Conservation (phyloP, 495 filamentous ascomycete genomes). For the Echria macrotheca region DNA sequence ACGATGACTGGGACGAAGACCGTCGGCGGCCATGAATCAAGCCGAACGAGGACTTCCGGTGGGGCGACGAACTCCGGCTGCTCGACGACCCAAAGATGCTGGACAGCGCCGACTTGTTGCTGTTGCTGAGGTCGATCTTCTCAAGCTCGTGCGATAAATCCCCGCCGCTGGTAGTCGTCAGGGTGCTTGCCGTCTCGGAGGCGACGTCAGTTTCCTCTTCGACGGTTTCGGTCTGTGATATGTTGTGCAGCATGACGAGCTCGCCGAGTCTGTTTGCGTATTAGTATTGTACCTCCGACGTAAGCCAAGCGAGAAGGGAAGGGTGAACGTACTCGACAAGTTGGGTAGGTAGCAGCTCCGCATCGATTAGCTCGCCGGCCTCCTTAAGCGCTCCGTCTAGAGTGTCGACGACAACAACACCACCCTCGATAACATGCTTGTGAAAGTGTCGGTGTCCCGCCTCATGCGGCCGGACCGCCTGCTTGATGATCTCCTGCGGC, state of each 20-base stretch:
- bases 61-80: slow-evolving; percentile 25
- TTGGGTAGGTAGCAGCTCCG: slow-evolving; percentile 62
- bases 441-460: slow-evolving; percentile 44
- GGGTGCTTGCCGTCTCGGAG: slow-evolving; percentile 16
- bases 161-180: slow-evolving; percentile 13
- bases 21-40: slow-evolving; percentile 25
- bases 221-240: slow-evolving; percentile 21
- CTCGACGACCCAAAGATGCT: slow-evolving; percentile 25
- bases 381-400: slow-evolving; percentile 73
- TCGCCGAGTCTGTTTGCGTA: slow-evolving; percentile 54
- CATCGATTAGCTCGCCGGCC: slow-evolving; percentile 83
- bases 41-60: slow-evolving; percentile 9
- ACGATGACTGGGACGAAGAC: slow-evolving; percentile 18
- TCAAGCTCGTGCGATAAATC: slow-evolving; percentile 18
- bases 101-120: slow-evolving; percentile 23
- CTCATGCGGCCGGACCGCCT: slow-evolving; percentile 54
- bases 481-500: slow-evolving; percentile 64
- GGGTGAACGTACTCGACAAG: slow-evolving; percentile 66
- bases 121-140: slow-evolving; percentile 22
- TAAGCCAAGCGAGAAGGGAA: not conserved
- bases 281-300: slow-evolving; percentile 14
- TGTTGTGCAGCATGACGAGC: slow-evolving; percentile 57
- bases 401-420: slow-evolving; percentile 83
- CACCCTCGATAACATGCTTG: slow-evolving; percentile 50
- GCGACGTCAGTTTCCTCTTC: slow-evolving; percentile 5